These are phyloP conservation scores for Pseudopithomyces chartarum DNA, from an alignment of 2,329 filamentous ascomycete genomes.

Conservation along the genomic window DNA sequence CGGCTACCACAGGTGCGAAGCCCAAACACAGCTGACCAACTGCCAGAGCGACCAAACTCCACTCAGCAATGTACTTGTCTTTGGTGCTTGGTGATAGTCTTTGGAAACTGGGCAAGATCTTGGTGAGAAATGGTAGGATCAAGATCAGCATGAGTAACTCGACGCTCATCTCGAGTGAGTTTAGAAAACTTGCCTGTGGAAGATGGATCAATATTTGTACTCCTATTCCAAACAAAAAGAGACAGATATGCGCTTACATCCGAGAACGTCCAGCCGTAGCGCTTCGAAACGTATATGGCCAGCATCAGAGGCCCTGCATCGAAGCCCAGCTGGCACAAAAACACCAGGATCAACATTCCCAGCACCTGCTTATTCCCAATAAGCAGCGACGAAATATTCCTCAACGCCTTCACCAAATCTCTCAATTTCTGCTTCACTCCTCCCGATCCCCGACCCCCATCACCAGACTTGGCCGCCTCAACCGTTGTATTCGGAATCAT, in stretches of 20 bases:
- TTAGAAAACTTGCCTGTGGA: slow-evolving; percentile 20
- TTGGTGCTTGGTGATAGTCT: slow-evolving; percentile 7
- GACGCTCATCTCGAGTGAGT: slow-evolving; percentile 22
- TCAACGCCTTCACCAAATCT: not conserved
- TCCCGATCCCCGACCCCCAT: not conserved
- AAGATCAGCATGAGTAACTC: slow-evolving; percentile 18
- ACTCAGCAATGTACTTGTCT: slow-evolving; percentile 14
- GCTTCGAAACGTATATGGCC: slow-evolving; percentile 24
- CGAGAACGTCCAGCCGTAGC: slow-evolving; percentile 22
- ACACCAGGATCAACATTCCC: slow-evolving; percentile 16
- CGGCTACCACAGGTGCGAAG: slow-evolving; percentile 13
- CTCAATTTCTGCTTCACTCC: not conserved
- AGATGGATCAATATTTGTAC: not conserved
- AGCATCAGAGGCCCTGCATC: slow-evolving; percentile 23
- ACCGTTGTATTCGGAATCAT: slow-evolving; percentile 15
- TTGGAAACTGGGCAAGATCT: slow-evolving; percentile 4
- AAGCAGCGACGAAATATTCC: slow-evolving; percentile 1
- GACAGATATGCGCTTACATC: slow-evolving; percentile 15
- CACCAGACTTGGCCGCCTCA: not conserved
- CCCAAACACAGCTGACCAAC: slow-evolving; percentile 16
- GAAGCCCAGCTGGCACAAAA: slow-evolving; percentile 22
- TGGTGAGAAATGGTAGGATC: slow-evolving; percentile 15
- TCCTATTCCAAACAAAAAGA: not conserved
- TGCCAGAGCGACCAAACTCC: slow-evolving; percentile 15
- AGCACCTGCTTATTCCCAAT: slow-evolving; percentile 15